A percentile compares a stretch with the other conserved stretches of the same genome.
Conservation (phyloP, 768 basidiomycete species). For the Russula lepida region DNA sequence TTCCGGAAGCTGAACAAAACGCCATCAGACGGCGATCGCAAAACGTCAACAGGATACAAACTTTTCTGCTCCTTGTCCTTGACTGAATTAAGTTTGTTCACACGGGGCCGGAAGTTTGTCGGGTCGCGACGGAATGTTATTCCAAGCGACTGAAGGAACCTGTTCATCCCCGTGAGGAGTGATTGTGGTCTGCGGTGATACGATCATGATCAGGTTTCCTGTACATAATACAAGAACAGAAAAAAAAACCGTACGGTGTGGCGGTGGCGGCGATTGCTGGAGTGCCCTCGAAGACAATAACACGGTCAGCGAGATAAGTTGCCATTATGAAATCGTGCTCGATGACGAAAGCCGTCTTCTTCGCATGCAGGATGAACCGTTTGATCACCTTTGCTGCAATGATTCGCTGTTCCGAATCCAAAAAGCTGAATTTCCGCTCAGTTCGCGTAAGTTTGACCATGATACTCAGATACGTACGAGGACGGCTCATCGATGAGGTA, state of each 20-base stretch:
- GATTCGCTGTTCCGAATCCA: slow-evolving; percentile 99
- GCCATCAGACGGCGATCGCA: neutral
- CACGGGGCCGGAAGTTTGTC: slow-evolving; percentile 83
- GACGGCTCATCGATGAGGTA: slow-evolving; percentile 96
- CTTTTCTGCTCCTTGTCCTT: slow-evolving; percentile 87
- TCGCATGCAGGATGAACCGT: slow-evolving; percentile 91
- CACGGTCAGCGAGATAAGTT: slow-evolving; percentile 96
- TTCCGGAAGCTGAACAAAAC: slow-evolving; percentile 51
- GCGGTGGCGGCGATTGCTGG: slow-evolving; percentile 88
- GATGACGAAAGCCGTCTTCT: slow-evolving; percentile 97
- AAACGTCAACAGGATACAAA: slow-evolving; percentile 28
- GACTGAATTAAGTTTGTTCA: slow-evolving; percentile 77
- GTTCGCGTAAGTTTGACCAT: neutral
- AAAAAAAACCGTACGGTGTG: slow-evolving; percentile 53
- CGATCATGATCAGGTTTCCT: neutral
- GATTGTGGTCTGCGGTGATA: slow-evolving; percentile 70
- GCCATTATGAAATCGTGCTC: slow-evolving; percentile 99
- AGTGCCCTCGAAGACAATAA: slow-evolving; percentile 84
- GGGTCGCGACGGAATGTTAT: slow-evolving; percentile 99
- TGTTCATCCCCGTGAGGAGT: slow-evolving; percentile 94
- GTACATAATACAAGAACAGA: neutral
- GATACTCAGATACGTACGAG: slow-evolving; percentile 33
- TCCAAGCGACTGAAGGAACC: slow-evolving; percentile 89
- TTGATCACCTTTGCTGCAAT: slow-evolving; percentile 98
- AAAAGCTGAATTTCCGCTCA: slow-evolving; percentile 46